A percentile compares a stretch with the other conserved stretches of the same genome.
Conservation (phyloP, 768 basidiomycete species). For the Cubamyces sp. region DNA sequence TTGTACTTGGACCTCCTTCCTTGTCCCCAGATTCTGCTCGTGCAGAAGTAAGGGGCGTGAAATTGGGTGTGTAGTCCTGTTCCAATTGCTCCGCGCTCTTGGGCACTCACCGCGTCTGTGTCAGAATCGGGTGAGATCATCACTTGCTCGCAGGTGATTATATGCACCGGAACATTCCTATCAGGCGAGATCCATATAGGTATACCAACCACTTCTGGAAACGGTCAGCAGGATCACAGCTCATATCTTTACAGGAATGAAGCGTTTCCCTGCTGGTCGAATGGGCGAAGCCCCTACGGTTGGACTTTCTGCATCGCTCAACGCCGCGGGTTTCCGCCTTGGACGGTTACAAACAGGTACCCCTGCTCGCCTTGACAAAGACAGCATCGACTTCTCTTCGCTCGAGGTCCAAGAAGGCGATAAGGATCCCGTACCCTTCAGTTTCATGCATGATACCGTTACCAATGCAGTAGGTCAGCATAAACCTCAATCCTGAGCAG, state of each 20-base stretch:
- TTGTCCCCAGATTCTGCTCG: conserved; percentile 37
- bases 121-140: conserved; percentile 77
- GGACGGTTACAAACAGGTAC: conserved; percentile 88
- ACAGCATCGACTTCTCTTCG: conserved; percentile 69
- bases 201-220: conserved; percentile 25
- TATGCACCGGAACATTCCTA: conserved; percentile 91
- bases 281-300: conserved; percentile 71
- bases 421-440: conserved; percentile 67
- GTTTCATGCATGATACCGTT: conserved; percentile 69
- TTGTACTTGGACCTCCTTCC: conserved; percentile 60
- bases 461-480: conserved; percentile 62
- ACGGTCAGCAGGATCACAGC: neutral
- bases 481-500: neutral
- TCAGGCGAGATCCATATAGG: conserved; percentile 93
- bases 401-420: conserved; percentile 74
- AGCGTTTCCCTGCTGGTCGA: conserved; percentile 77
- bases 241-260: conserved; percentile 52
- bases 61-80: conserved; percentile 51
- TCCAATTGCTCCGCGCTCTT: neutral
- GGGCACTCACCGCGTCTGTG: neutral
- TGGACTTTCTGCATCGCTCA: conserved; percentile 78
- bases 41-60: conserved; percentile 51
- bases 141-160: conserved; percentile 77
- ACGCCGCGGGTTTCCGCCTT: conserved; percentile 76
- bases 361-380: conserved; percentile 75